Conservation (phyloP, 768 basidiomycete species). For the Lactifluus rugatus region DNA sequence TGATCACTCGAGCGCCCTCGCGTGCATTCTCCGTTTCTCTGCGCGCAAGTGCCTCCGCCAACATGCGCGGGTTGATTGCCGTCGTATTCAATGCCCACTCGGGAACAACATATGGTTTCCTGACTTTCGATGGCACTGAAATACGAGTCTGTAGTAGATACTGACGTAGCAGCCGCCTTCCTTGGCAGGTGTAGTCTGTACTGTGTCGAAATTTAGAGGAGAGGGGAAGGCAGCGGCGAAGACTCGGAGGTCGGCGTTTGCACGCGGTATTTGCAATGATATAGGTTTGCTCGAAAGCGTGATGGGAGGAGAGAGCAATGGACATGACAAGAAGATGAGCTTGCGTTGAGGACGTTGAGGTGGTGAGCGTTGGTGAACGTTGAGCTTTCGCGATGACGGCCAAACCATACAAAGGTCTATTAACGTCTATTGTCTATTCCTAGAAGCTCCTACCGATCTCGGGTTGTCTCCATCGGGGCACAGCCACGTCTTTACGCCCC, state of each 20-base stretch:
- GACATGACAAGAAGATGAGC: slow-evolving; percentile 13
- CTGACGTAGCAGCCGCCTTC: neutral
- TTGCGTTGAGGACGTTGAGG: slow-evolving; percentile 17
- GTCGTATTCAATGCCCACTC: slow-evolving; percentile 66
- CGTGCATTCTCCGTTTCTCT: slow-evolving; percentile 6
- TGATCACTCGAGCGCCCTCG: slow-evolving; percentile 2
- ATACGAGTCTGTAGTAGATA: neutral
- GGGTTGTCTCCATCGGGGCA: too few relatives aligned
- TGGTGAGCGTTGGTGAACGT: too few relatives aligned
- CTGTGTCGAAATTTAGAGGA: slow-evolving; percentile 6
- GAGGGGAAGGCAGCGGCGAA: slow-evolving; percentile 15
- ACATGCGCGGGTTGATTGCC: slow-evolving; percentile 54
- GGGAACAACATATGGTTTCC: slow-evolving; percentile 48
- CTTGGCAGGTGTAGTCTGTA: neutral
- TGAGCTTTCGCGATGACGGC: slow-evolving; percentile 29
- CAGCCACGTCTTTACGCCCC: too few relatives aligned
- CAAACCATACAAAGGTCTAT: too few relatives aligned
- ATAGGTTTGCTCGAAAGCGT: neutral
- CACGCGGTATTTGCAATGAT: neutral
- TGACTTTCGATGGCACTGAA: slow-evolving; percentile 17
- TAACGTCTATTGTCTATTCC: too few relatives aligned
- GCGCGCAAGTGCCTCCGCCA: slow-evolving; percentile 35
- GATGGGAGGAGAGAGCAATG: slow-evolving; percentile 17
- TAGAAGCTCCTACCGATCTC: too few relatives aligned
- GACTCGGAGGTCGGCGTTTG: slow-evolving; percentile 15